Conservation (phyloP, 2,329 filamentous ascomycete genomes). For the Monascus ruber region DNA sequence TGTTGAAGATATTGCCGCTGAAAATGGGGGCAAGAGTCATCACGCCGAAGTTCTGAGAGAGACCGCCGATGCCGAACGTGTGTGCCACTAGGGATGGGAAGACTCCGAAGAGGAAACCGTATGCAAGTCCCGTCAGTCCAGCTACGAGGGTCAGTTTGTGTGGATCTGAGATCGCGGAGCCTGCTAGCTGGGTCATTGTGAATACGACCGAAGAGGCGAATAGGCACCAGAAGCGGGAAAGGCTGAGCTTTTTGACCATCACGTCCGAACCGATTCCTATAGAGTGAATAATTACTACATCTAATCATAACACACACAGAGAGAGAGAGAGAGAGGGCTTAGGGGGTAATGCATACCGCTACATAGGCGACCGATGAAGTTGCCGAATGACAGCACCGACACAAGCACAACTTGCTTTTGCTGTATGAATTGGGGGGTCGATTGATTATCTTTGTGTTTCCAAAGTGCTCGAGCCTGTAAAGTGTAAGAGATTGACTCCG, state of each 20-base stretch:
- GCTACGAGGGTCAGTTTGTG: slow-evolving; percentile 68
- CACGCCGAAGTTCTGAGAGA: slow-evolving; percentile 92
- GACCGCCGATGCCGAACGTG: slow-evolving; percentile 76
- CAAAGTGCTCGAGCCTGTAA: slow-evolving; percentile 62
- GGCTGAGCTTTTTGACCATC: slow-evolving; percentile 66
- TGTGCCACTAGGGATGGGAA: slow-evolving; percentile 84
- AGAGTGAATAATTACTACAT: slow-evolving; percentile 4
- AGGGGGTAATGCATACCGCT: slow-evolving; percentile 45
- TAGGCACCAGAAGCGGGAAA: slow-evolving; percentile 84
- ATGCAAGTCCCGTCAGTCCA: slow-evolving; percentile 72
- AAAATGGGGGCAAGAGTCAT: slow-evolving; percentile 85
- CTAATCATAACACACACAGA: not conserved
- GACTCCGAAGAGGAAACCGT: slow-evolving; percentile 88
- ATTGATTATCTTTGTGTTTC: slow-evolving; percentile 68
- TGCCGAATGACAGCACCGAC: slow-evolving; percentile 80
- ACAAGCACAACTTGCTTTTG: slow-evolving; percentile 83
- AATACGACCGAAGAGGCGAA: slow-evolving; percentile 69
- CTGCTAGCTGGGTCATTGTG: slow-evolving; percentile 64
- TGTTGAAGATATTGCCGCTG: slow-evolving; percentile 83
- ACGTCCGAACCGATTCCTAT: slow-evolving; percentile 80
- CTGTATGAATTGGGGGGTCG: slow-evolving; percentile 62
- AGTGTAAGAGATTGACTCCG: slow-evolving; percentile 1
- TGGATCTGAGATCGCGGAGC: slow-evolving; percentile 64
- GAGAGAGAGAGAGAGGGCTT: slow-evolving; percentile 7
- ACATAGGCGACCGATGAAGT: slow-evolving; percentile 68